Base-by-base conservation (phyloP, 1,284 basidiomycete species). In the Kalmanozyma brasiliensis region DNA sequence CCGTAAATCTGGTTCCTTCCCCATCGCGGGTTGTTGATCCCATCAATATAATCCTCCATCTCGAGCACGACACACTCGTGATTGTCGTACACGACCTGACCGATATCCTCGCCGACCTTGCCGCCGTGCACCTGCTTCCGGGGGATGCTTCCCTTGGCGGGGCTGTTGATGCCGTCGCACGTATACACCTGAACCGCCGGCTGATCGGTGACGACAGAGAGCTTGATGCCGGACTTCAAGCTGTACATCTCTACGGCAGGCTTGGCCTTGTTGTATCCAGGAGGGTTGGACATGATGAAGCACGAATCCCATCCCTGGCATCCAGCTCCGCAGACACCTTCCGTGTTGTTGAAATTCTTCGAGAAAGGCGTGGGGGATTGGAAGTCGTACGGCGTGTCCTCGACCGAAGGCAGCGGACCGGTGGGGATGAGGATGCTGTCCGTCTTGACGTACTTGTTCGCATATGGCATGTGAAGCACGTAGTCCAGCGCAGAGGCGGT, bases 221-320 rank as follows among this genome's bases (percentile, higher is more conserved):
- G 41, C 59, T 73, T 71, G 68, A 79, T 79, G 10, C 77, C 73
- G 4, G 60, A 69, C 22, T 66, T 47, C n/a, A 59, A 66, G 10
- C 61, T 69, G 58, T 65, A 70, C 52, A 79, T 53, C 48, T 74
- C 68, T n/a, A 78, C 36, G n/a, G 41, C 66, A 4, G 63, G 69
- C 17, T 64, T 59, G n/a, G 46, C 8, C 4, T 20, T 57, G 36
- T 61, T 37, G 30, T 71, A 71, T 2, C 71, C 73, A n/a, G 72
- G 72, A 14, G 74, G 75, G 40, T 70, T 34, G 32, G 65, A 63
- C 73, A 73, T 73, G 44, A 77, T 34, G 14, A 66, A 77, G 60
- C 77, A 78, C 16, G 58, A 71, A 36, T 78, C 77, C 74, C 74
- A 78, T 11, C 77, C 77, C n/a, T 55, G 53, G 53, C 77, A 79